Percentiles rank a stretch among this genome's conserved stretches.
phyloP scores from a whole-genome alignment of 2,329 filamentous ascomycete species.

The Talaromyces rugulosus region DNA sequence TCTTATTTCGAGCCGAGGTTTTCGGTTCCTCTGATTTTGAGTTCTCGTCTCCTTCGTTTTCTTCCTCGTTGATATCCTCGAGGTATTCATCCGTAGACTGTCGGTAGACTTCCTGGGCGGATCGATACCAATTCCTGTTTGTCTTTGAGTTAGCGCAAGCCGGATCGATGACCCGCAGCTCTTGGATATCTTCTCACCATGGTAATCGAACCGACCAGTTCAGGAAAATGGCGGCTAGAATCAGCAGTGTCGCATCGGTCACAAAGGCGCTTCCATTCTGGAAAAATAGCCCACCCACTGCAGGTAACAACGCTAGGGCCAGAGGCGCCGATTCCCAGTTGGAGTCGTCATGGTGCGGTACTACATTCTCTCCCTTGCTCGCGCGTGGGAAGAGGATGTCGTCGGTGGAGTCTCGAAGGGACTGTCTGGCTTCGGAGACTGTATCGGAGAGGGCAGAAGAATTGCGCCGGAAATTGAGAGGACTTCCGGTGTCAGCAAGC shows the following conservation, averaged over 20 bases:
- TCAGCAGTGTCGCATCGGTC: slow-evolving; percentile 78
- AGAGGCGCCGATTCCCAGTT: slow-evolving; percentile 78
- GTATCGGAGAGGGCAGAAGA: slow-evolving; percentile 72
- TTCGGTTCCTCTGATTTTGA: neutral
- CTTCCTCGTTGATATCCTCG: slow-evolving; percentile 8
- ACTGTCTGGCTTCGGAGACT: slow-evolving; percentile 61
- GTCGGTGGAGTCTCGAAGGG: slow-evolving; percentile 63
- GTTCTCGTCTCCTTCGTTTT: neutral
- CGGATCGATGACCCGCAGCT: slow-evolving; percentile 5
- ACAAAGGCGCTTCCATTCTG: slow-evolving; percentile 77
- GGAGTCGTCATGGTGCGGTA: slow-evolving; percentile 53
- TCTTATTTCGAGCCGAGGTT: slow-evolving; percentile 4
- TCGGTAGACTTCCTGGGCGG: slow-evolving; percentile 61
- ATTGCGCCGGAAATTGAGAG: slow-evolving; percentile 57
- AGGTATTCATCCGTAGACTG: slow-evolving; percentile 26
- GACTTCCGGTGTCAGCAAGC: slow-evolving; percentile 28
- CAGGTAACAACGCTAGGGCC: slow-evolving; percentile 77
- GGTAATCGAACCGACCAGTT: slow-evolving; percentile 90
- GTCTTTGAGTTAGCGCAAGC: slow-evolving; percentile 1
- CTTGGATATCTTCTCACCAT: slow-evolving; percentile 58
- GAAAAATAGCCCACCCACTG: slow-evolving; percentile 79
- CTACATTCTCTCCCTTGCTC: slow-evolving; percentile 20
- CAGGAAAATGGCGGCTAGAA: slow-evolving; percentile 76
- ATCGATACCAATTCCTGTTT: slow-evolving; percentile 67
- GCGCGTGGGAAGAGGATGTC: slow-evolving; percentile 62